Conservation (phyloP, 106 monocot species). For the Phalaenopsis equestris region DNA sequence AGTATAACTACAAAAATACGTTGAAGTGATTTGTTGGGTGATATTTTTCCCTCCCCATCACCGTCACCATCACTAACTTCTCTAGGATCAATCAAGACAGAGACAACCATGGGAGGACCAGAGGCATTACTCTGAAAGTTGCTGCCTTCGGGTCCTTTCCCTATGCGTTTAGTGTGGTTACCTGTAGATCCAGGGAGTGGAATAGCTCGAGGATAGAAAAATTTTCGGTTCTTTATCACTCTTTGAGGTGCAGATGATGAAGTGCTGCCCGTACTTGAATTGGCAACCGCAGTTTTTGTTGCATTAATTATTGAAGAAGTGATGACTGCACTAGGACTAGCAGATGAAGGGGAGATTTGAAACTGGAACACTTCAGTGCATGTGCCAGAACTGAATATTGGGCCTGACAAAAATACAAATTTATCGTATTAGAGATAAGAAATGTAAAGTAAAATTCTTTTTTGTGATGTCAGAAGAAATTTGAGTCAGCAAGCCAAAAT, state of each 20-base stretch:
- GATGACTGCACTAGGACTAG: conserved; percentile 33
- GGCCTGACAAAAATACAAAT: conserved; percentile 38
- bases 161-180: conserved; percentile 41
- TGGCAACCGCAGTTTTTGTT: neutral
- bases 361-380: conserved; percentile 98
- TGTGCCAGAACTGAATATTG: conserved; percentile 79
- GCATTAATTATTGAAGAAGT: conserved; percentile 33
- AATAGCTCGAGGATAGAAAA: conserved; percentile 36
- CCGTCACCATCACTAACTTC: conserved; percentile 57
- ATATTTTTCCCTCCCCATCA: conserved; percentile 28
- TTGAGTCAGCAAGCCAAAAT: too few species aligned
- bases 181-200: conserved; percentile 41
- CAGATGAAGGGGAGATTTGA: conserved; percentile 39
- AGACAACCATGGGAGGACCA: conserved; percentile 54
- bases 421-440: too few species aligned
- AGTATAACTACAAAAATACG: conserved; percentile 70
- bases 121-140: conserved; percentile 13
- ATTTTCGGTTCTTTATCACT: conserved; percentile 43
- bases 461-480: too few species aligned
- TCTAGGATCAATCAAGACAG: conserved; percentile 79
- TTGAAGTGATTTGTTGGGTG: conserved; percentile 42
- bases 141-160: conserved; percentile 10
- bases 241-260: conserved; percentile 7
- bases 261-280: conserved; percentile 17
- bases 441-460: too few species aligned